Evolutionary conservation across 805 yeast genomes (phyloP), one percentile per base, ranked within the genome.

Genomic region (Hanseniaspora lindneri): DNA sequence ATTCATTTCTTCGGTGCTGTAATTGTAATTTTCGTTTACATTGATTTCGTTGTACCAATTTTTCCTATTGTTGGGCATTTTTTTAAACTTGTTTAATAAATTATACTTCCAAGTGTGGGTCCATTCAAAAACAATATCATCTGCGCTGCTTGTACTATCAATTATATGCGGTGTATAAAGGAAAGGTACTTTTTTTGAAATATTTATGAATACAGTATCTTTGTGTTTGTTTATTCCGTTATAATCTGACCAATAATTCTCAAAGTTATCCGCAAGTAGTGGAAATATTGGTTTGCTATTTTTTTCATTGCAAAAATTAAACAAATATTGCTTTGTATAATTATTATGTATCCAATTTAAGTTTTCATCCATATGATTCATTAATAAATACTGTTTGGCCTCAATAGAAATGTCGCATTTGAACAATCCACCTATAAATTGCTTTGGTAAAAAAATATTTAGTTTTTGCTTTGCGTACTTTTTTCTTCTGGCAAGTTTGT

Each of bases 351-450:
- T 17, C 39, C 51, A 35, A 23, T 30, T 27, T 28, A 55, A 50
- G 34, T 53, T 47, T 3, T 43, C 47, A 39, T 52, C 48, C 47
- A 52, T 28, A 25, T 56, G 32, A 53, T 35, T 51, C 25, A 47
- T 52, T 50, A 59, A 56, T 44, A 55, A 61, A 25, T 39, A 19
- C 30, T 49, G 65, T 68, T 4, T 53, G 54, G 1, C 56, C 61
- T 17, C 56, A 50, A 2, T 69, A 55, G 1, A 72, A 50, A 11
- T 69, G n/a, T n/a, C 62, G 55, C 83, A 77, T 48, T 69, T 69
- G 59, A 71, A 82, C 2, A 81, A 54, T 0, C 78, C 86, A 5
- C 88, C 89, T 2, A 82, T 74, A 63, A 75, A 74, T 0, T 77
- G 70, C 17, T 69, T 65, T 0, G 86, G 84, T 14, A 74, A 63